phyloP scores from a whole-genome alignment of 1,284 basidiomycete species.

The Xerocomus amazonicus region DNA sequence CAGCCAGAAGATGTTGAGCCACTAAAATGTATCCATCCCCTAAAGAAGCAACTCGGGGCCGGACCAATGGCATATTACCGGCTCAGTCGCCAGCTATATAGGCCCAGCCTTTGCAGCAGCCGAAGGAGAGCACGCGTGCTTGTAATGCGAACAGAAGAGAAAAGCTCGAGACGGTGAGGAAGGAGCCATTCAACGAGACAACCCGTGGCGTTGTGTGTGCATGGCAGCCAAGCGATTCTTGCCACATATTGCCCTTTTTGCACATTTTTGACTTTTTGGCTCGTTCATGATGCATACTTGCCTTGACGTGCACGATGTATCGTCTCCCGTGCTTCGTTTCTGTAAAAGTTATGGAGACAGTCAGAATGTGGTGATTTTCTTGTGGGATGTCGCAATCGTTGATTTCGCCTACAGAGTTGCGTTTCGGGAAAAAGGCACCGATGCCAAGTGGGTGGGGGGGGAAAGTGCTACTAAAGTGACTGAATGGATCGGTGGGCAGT shows the following conservation, averaged over 20 bases:
- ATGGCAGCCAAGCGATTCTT: too few relatives aligned
- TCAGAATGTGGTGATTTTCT: background rate
- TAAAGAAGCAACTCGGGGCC: constrained; percentile 4
- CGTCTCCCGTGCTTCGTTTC: background rate
- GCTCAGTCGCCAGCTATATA: background rate
- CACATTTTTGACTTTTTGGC: constrained; percentile 1
- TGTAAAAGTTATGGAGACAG: background rate
- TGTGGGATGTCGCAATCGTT: background rate
- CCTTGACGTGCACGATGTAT: background rate
- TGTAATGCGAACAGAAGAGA: background rate
- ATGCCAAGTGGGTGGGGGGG: background rate
- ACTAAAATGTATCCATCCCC: constrained; percentile 17
- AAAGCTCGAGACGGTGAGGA: background rate
- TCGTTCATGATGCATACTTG: background rate
- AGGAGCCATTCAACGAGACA: too few relatives aligned
- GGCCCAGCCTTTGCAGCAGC: background rate
- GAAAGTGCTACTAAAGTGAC: background rate
- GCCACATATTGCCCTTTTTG: background rate
- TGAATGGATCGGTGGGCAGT: background rate
- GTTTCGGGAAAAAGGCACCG: background rate
- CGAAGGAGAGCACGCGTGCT: background rate
- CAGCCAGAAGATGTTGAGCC: constrained; percentile 5
- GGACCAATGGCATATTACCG: background rate
- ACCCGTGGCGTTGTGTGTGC: too few relatives aligned
- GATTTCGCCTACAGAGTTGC: background rate